phyloP scores from a whole-genome alignment of 441 rosid species.

The Erodium chrysanthum region DNA sequence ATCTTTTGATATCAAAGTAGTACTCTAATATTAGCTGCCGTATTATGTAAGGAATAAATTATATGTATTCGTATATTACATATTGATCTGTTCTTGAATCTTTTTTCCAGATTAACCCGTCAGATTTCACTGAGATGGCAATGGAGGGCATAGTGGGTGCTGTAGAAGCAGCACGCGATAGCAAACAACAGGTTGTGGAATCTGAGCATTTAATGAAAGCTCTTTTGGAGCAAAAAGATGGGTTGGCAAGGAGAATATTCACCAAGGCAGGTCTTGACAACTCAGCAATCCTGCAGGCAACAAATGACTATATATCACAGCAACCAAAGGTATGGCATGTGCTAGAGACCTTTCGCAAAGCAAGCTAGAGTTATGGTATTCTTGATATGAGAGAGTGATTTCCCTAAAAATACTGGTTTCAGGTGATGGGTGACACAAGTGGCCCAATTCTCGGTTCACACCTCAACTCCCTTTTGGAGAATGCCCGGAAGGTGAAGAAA shows the following conservation, averaged over 20 bases:
- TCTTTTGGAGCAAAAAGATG: conserved; percentile 83
- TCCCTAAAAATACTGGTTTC: background rate
- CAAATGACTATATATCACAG: conserved; percentile 46
- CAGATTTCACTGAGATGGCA: conserved; percentile 81
- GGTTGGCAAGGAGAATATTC: conserved; percentile 68
- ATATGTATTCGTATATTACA: background rate
- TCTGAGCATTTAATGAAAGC: conserved; percentile 89
- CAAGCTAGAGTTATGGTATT: background rate
- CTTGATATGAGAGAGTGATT: background rate
- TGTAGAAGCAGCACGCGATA: conserved; percentile 55
- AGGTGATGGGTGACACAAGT: conserved; percentile 62
- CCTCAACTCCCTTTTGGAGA: conserved; percentile 43
- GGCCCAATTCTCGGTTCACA: conserved; percentile 55
- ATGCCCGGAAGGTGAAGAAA: conserved; percentile 50
- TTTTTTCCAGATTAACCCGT: conserved; percentile 38
- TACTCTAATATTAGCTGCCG: background rate
- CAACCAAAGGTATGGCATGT: conserved; percentile 54
- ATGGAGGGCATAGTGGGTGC: conserved; percentile 74
- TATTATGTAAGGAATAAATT: background rate
- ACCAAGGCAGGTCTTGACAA: conserved; percentile 68
- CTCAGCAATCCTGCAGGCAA: conserved; percentile 54
- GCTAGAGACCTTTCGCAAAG: background rate
- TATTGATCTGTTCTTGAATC: background rate
- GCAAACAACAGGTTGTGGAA: conserved; percentile 65
- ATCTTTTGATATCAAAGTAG: background rate